Base-by-base conservation (phyloP, 2,329 filamentous ascomycete genomes). In the Penicillium sp. region DNA sequence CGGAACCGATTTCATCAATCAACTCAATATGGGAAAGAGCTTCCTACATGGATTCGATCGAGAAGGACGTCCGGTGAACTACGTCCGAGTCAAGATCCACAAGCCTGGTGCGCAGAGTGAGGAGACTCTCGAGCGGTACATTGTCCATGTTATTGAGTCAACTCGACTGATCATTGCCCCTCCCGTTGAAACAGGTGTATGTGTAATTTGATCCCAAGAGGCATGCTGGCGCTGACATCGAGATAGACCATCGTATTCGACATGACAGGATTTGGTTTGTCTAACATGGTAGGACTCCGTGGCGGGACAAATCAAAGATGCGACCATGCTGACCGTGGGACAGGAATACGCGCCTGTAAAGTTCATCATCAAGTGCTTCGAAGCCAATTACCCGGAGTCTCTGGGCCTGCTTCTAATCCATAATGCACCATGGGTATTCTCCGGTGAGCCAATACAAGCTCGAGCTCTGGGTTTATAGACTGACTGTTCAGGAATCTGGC, bases 351-450 rank as follows among this genome's bases (percentile, higher is more conserved):
- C 89, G 0, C 92, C 93, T 1, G 90, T 97, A 55, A 97, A 96
- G 68, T 97, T 97, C 77, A 96, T 97, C 86, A 96, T 97, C 74
- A 94, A 95, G 75, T 96, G 92, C 73, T 97, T 97, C 70, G 93
- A 97, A 78, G 93, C 93, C 55, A 97, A 97, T 71, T 97, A 97
- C 67, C 93, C 93, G 0, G 93, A 97, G 74, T 93, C 86, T 42
- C 82, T 97, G 1, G 93, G 93, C 14, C 83, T 87, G 2, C 89
- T 97, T 4, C 82, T 97, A 43, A 90, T 97, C 36, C 93, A 97
- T 78, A 96, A 96, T 73, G 87, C 93, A 1, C 93, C 93, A 2
- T 97, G 93, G 93, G 79, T 97, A 39, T 97, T 97, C 77, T 91
- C 95, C 78, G 88, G 89, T 87, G 75, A 52, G 78, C 71, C n/a